These are phyloP conservation scores for Colletotrichum camelliae DNA, from an alignment of 2,329 filamentous ascomycete species.

Conservation along the genomic window DNA sequence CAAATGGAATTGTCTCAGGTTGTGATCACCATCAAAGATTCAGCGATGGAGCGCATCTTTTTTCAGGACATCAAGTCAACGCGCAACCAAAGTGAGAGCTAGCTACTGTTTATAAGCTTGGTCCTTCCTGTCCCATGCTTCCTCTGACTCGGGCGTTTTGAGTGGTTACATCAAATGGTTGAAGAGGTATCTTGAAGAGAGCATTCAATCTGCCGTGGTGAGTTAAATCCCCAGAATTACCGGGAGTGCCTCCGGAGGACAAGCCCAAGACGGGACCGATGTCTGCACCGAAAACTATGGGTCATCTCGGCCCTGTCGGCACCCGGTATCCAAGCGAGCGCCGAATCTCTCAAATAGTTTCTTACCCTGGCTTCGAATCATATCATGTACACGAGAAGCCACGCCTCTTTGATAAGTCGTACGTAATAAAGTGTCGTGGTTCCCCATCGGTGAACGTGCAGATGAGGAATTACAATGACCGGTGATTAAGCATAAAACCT, in stretches of 20 bases:
- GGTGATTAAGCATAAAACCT: not conserved
- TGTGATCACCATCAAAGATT: not conserved
- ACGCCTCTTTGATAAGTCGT: not conserved
- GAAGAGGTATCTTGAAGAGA: not conserved
- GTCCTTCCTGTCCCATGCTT: not conserved
- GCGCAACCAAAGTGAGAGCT: not conserved
- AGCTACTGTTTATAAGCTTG: not conserved
- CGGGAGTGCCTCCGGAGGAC: not conserved
- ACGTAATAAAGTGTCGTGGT: not conserved
- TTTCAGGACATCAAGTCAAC: not conserved
- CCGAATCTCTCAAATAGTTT: not conserved
- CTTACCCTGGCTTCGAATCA: accelerated
- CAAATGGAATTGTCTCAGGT: not conserved
- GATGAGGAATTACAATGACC: not conserved
- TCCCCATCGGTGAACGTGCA: not conserved
- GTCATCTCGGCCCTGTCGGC: not conserved
- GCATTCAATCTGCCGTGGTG: not conserved
- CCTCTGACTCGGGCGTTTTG: not conserved
- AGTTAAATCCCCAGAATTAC: not conserved
- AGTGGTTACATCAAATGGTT: not conserved
- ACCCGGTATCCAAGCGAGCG: not conserved
- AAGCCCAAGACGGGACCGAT: not conserved
- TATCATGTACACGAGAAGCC: not conserved
- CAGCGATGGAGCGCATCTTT: not conserved
- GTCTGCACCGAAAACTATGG: not conserved